Base-by-base conservation (phyloP, 1,284 basidiomycete genomes). In the Amylostereum chailletii region DNA sequence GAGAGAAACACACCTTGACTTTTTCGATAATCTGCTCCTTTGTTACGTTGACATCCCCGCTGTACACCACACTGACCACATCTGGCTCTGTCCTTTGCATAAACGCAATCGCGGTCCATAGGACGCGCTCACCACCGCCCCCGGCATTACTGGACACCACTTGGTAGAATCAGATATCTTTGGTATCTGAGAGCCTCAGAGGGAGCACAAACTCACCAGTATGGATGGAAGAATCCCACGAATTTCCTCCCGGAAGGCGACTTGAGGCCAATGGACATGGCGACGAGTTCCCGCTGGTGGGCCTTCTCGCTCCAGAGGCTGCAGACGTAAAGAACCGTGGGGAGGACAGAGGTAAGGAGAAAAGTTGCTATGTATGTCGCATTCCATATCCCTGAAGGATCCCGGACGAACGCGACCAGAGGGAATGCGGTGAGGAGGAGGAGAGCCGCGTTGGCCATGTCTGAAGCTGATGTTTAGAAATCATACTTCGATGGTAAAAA, bases 141-240 rank as follows among this genome's bases (percentile, higher is more conserved):
- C 95, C 95, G 27, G 94, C 94, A 72, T 99, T 96, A 64, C 94
- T 96, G 59, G 54, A 53, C 52, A 63, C 29, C 37, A 68, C 65
- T 68, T 64, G 69, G 68, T 59, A 68, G 60, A 61, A 57, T 54
- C 53, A 49, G 54, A 51, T 39, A 49, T 48, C 34, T 42, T 30
- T 50, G 32, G 32, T 6, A 19, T 40, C 42, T 31, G 27, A 43
- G 27, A 10, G 42, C 42, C 51, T 26, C 40, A 5, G 41, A 27
- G 51, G 7, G 26, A 11, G 39, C 26, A 40, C 11, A 3, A 27
- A 63, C 81, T 70, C 60, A 94, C 92, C 93, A 96, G 67, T 94
- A 97, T 0, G 94, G 94, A 68, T 97, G 94, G 65, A 96, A 94
- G 68, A 97, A 91, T 0, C 90, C 94, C 8, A 94, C 73, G 4